Evolutionary conservation across 129 eudicot species (phyloP), one percentile per base, ranked within the genome.

Genomic region (Artemisia argyi): DNA sequence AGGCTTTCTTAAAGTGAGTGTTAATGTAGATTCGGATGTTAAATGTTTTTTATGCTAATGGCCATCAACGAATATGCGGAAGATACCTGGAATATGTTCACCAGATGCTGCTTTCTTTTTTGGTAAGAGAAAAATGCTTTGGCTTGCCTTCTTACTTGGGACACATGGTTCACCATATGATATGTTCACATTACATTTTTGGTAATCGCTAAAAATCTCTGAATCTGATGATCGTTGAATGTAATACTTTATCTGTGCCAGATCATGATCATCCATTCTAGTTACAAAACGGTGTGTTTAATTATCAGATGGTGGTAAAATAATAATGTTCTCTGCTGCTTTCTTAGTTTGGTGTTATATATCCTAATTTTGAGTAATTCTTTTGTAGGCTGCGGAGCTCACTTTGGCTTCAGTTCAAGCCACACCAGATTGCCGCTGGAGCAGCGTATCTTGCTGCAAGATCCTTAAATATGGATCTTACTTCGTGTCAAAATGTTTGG

Each of bases 351-450:
- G 13, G 24, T 72, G 7, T 12, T 35, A 55, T 51, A 7, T 32
- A 47, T 83, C 32, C 59, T 80, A 35, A 63, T 42, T 7, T 65
- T 0, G 42, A 49, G 20, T 56, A 16, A 20, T 80, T 60, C 13
- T 78, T 70, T 66, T 83, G 91, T 65, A 95, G 99, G 89, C 82
- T 95, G 66, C 75, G 94, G 52, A 95, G 93, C 83, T 88, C 99
- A 26, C 85, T 95, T 35, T 95, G 99, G 96, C 96, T 95, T 51
- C 99, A 95, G 74, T 95, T 88, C 72, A 95, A 95, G 65, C 99
- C 99, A 26, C 94, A 95, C 66, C 96, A 95, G 71, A 95, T 95
- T 73, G 99, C 99, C 63, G 97, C 99, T 53, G 99, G 99, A 62
- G 96, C 96, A 69, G 94, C 91, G 18, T 90, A 88, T 78, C 96